Conservation (phyloP, 23 red algal genomes). For the Gracilaria vermiculophylla region DNA sequence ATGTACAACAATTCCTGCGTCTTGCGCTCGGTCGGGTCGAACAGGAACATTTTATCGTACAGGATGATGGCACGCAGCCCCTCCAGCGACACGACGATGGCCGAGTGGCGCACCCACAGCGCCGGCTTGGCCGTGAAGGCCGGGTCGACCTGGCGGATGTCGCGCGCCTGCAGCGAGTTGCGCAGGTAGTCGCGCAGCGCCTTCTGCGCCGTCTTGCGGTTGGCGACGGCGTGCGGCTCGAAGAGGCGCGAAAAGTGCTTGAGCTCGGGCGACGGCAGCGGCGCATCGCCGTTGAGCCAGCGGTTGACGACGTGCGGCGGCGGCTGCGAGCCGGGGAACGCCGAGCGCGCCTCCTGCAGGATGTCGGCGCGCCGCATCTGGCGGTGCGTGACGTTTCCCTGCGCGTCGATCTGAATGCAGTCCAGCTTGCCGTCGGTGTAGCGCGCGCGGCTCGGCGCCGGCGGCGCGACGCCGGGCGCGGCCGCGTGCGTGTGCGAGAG, state of each 20-base stretch:
- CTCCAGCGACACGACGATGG: constrained; percentile 77
- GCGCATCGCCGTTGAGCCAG: constrained; percentile 21
- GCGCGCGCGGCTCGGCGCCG: neutral
- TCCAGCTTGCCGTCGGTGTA: constrained; percentile 24
- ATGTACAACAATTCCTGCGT: constrained; percentile 15
- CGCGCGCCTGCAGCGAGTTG: constrained; percentile 76
- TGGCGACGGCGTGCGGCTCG: neutral
- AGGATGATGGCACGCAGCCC: constrained; percentile 76
- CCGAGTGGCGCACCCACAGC: constrained; percentile 85
- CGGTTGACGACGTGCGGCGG: constrained; percentile 10
- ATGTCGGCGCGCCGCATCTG: constrained; percentile 57
- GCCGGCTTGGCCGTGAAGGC: constrained; percentile 84
- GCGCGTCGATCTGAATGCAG: constrained; percentile 47
- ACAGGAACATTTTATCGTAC: constrained; percentile 82
- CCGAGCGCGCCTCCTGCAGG: constrained; percentile 45
- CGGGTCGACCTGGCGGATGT: constrained; percentile 91
- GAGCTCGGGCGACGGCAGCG: constrained; percentile 14
- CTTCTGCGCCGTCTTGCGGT: constrained; percentile 44
- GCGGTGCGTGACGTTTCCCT: constrained; percentile 6
- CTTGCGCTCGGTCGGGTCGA: constrained; percentile 42
- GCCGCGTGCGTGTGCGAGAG: neutral
- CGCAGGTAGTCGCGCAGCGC: constrained; percentile 66
- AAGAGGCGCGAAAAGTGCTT: constrained; percentile 24
- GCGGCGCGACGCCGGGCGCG: neutral
- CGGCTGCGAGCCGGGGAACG: constrained; percentile 31